Base-by-base conservation (phyloP, 1,284 basidiomycete genomes). In the Somion occarium region DNA sequence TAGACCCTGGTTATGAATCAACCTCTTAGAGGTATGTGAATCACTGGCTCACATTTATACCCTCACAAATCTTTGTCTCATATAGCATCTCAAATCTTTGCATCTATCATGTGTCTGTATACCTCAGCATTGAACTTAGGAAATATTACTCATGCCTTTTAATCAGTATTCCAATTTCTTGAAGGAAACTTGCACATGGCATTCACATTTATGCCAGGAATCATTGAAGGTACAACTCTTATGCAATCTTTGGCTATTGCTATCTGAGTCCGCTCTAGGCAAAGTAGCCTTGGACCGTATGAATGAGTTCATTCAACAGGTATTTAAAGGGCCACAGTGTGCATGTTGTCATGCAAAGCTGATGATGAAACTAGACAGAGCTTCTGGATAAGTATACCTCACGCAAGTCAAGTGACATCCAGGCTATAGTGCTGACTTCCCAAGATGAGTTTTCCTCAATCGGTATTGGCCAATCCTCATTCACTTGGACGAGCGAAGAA, bases 211-310 rank as follows among this genome's bases (percentile, higher is more conserved):
- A 15, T 34, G 30, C 30, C 30, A 7, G 7, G 7, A 7, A 34
- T 34, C 30, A 34, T 34, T 15, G 7, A 34, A 34, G 30, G 30
- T 34, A 34, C 7, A 7, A 7, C 15, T 34, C 30, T 34, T 15
- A 34, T 7, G 30, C 7, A 7, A 7, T 7, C 7, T 34, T 7
- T 15, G 30, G 7, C 30, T 34, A 15, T 34, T 34, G 7, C 30
- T 34, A 15, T n/a, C 30, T 34, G 15, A 34, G 15, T 34, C 7
- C 30, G 7, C 15, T 63, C 64, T 5, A 73, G 65, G 65, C 63
- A 75, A 74, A 53, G 78, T 80, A 3, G 79, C 78, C 1, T 56
- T 80, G n/a, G 69, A 74, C 48, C 75, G 79, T 56, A 62, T 79
- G 25, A 65, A 72, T 52, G 69, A 73, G 15, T 80, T 80, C 65